Base-by-base conservation (phyloP, 306 rosid genomes). In the Lithocarpus polystachyus region DNA sequence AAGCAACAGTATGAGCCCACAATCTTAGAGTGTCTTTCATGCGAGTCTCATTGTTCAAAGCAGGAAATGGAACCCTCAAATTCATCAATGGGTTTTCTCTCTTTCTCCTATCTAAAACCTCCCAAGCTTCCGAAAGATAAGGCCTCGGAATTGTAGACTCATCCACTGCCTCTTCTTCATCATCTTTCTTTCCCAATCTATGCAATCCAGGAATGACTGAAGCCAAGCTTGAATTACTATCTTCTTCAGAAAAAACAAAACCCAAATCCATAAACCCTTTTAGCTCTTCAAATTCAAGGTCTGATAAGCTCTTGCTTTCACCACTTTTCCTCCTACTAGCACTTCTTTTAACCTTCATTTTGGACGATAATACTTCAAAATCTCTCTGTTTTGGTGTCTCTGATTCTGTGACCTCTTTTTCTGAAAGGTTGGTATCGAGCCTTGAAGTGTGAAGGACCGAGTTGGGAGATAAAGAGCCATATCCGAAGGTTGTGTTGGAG, bases 251-350 rank as follows among this genome's bases (percentile, higher is more conserved):
- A 88, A 92, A 92, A 77, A 91, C 94, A 88, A 92, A 92, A 31
- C 97, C 99, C 68, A 94, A 76, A 87, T 94, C 97, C 94, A 88
- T 85, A 77, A 92, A 94, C 84, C 97, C 98, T 87, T 89, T 89
- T 43, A 92, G 80, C 86, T 94, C 98, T 76, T 94, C 85, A 76
- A 91, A 89, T 72, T 94, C 95, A 75, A 94, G 97, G 77, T 94
- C 93, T 20, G 95, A 79, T 48, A 89, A 82, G 82, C 97, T 94
- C 93, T 92, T 94, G 77, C 87, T 94, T 64, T 72, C 83, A 2
- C 85, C 71, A n/a, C 20, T 86, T 68, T 40, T 78, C 77, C 81
- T 87, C 55, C 65, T 45, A 15, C 75, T 74, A 35, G 40, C 40
- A 35, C 40, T 35, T 15, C 57, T 33, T 20, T 48, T 35, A 15